Evolutionary conservation across 2,329 filamentous ascomycete genomes (phyloP).

Genomic region (Aspergillus uvarum): DNA sequence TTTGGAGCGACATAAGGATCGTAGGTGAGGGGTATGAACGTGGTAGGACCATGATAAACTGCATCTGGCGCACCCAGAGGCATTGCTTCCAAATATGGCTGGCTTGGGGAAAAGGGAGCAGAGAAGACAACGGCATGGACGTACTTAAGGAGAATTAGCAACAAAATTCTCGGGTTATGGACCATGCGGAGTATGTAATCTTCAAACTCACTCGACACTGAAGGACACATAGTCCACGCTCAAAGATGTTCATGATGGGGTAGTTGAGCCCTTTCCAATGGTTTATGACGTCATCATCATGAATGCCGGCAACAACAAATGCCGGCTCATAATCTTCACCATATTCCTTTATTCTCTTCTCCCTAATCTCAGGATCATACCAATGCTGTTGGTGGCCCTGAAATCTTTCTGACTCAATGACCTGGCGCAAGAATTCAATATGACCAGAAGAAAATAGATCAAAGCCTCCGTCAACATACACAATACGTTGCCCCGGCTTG

Average conservation of each 20-base stretch:
- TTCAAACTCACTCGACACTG: constrained; percentile 74
- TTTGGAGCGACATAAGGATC: constrained; percentile 81
- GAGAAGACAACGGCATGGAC: constrained; percentile 85
- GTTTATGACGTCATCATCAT: constrained; percentile 94
- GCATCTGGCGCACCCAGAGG: constrained; percentile 73
- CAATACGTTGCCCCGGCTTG: constrained; percentile 74
- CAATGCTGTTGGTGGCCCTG: constrained; percentile 68
- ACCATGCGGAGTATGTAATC: background rate
- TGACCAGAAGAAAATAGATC: constrained; percentile 96
- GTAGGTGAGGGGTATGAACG: constrained; percentile 76
- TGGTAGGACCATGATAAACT: constrained; percentile 95
- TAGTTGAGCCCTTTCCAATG: constrained; percentile 97
- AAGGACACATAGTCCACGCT: constrained; percentile 89
- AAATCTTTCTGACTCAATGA: constrained; percentile 70
- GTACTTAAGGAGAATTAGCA: constrained; percentile 57
- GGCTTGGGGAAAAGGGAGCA: constrained; percentile 82
- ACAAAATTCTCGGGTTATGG: background rate
- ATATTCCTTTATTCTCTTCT: constrained; percentile 61
- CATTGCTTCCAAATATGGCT: constrained; percentile 70
- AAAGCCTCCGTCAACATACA: constrained; percentile 96
- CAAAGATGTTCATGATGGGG: constrained; percentile 99
- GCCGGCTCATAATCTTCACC: constrained; percentile 76
- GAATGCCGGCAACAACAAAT: constrained; percentile 89
- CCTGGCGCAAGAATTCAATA: constrained; percentile 85
- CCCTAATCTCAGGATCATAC: constrained; percentile 65